Conservation (phyloP, 257 asterid species). For the Plantago elongata region DNA sequence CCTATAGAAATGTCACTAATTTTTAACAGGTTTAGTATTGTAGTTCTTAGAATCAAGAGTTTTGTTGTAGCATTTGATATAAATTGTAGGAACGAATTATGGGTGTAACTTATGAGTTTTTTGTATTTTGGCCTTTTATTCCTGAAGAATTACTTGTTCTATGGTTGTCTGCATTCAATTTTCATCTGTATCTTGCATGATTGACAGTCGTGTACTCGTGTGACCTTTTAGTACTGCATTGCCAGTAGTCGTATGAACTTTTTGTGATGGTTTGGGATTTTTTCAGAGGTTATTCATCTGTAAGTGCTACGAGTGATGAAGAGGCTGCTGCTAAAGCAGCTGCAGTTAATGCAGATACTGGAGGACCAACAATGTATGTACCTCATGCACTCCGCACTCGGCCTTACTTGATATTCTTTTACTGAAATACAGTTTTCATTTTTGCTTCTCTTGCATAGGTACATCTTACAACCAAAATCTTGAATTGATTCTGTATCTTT, state of each 20-base stretch:
- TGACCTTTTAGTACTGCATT: neutral
- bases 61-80: no score
- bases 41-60: no score
- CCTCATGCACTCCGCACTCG: constrained; percentile 16
- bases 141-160: neutral
- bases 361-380: constrained; percentile 73
- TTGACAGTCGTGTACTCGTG: neutral
- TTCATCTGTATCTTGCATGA: neutral
- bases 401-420: constrained; percentile 18
- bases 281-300: constrained; percentile 44
- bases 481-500: no score
- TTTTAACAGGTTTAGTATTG: no score
- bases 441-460: neutral
- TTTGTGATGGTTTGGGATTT: neutral
- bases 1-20: no score
- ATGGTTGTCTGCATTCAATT: constrained; percentile 1
- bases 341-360: constrained; percentile 50
- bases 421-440: neutral
- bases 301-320: constrained; percentile 66
- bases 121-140: constrained; percentile 4
- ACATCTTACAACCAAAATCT: neutral
- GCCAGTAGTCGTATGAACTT: neutral
- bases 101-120: neutral
- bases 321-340: constrained; percentile 72
- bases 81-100: neutral